phyloP scores from a whole-genome alignment of 768 basidiomycete genomes.

The Trametes sanguinea region DNA sequence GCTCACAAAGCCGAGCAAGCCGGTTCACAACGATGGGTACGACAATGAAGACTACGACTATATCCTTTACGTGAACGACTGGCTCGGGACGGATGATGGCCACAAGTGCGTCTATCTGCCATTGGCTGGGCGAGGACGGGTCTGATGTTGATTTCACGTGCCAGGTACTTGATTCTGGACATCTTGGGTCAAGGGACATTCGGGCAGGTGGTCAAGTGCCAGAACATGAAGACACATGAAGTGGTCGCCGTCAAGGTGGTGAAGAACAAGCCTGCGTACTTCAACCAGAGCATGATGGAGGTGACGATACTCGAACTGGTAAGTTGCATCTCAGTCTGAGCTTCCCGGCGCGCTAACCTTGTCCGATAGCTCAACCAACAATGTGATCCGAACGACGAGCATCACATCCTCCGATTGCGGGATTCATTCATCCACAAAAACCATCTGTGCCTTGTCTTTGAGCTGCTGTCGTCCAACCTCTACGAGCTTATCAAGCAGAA shows the following conservation, averaged over 20 bases:
- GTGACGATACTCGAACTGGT: constrained; percentile 97
- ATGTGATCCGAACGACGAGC: constrained; percentile 92
- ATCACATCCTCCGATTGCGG: constrained; percentile 92
- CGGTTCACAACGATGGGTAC: constrained; percentile 92
- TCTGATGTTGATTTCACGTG: background rate
- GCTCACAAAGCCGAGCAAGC: constrained; percentile 96
- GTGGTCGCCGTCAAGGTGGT: constrained; percentile 99
- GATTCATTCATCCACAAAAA: constrained; percentile 97
- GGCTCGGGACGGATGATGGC: constrained; percentile 90
- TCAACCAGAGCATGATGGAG: constrained; percentile 99
- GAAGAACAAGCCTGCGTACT: constrained; percentile 99
- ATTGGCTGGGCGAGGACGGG: constrained; percentile 2
- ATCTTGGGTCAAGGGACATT: constrained; percentile 99
- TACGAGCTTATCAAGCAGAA: constrained; percentile 99
- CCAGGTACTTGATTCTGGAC: constrained; percentile 94
- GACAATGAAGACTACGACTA: constrained; percentile 99
- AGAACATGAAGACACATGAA: constrained; percentile 99
- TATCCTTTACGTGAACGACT: constrained; percentile 98
- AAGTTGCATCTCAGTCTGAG: constrained; percentile 37
- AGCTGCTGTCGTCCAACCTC: constrained; percentile 93
- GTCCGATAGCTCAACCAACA: constrained; percentile 81
- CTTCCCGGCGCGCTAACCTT: background rate
- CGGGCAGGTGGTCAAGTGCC: constrained; percentile 99
- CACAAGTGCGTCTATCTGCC: constrained; percentile 71
- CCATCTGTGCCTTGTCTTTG: constrained; percentile 97